These are phyloP conservation scores for Talaromyces sp. DNA, from an alignment of 2,329 filamentous ascomycete species.

Conservation along the genomic window DNA sequence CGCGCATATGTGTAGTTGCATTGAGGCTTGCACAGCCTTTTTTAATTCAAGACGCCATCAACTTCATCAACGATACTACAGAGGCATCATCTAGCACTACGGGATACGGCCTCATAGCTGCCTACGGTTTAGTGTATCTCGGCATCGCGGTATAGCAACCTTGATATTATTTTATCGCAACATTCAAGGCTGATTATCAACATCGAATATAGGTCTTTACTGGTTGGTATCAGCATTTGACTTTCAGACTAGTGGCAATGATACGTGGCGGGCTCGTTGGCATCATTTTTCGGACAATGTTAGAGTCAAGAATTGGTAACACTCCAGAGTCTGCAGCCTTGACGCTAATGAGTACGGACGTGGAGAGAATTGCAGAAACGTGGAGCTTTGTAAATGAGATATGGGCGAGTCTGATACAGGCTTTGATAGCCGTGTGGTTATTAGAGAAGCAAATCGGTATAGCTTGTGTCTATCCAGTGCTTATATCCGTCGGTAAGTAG, in stretches of 20 bases:
- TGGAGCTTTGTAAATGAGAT: conserved; percentile 23
- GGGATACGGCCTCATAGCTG: conserved; percentile 12
- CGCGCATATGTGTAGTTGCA: conserved; percentile 20
- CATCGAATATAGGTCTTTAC: conserved; percentile 4
- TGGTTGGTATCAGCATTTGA: conserved; percentile 13
- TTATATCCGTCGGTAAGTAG: conserved; percentile 29
- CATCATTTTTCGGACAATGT: conserved; percentile 8
- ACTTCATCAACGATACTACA: conserved; percentile 17
- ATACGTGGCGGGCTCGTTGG: conserved; percentile 7
- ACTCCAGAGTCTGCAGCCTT: conserved; percentile 4
- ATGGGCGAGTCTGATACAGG: conserved; percentile 35
- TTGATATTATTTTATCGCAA: background rate
- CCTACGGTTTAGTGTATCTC: conserved; percentile 11
- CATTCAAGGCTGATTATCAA: background rate
- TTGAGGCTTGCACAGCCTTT: conserved; percentile 25
- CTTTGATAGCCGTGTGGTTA: conserved; percentile 35
- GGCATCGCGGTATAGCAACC: conserved; percentile 9
- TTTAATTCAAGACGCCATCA: conserved; percentile 22
- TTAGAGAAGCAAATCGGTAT: conserved; percentile 30
- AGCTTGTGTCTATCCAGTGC: conserved; percentile 32
- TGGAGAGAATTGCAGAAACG: conserved; percentile 7
- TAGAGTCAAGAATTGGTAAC: background rate
- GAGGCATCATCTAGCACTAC: conserved; percentile 11
- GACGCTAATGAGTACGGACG: conserved; percentile 13
- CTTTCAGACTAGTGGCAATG: conserved; percentile 10